Evolutionary conservation across 225 moss, liverwort and hornwort genomes (phyloP), one percentile per base, ranked within the genome.

Genomic region (Sphagnum tenellum): DNA sequence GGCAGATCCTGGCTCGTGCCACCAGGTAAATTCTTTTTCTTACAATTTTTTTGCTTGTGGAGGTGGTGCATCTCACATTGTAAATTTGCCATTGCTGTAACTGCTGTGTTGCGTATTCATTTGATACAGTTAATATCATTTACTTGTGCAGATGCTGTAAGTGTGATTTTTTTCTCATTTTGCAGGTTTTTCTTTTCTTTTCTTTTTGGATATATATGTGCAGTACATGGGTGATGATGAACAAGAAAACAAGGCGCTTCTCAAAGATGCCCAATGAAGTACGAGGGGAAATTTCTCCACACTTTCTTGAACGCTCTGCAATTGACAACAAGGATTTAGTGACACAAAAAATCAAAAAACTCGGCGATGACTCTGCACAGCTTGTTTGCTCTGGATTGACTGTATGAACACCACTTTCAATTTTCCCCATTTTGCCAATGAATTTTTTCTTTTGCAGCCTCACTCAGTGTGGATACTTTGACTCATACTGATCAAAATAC

Each of bases 181-280:
- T 56, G 10, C 13, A 13, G 56, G 7, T 56, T 10, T 3, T 4
- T 55, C 9, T 4, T 11, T 11, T 2, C 6, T 56, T 56, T 56
- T 4, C 10, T 56, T 56, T 56, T 4, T 4, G 4, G 11, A 56
- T 11, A 14, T 7, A 51, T 71, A 54, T 14, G 51, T 71, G 59
- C 76, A 76, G 76, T 56, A 76, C 76, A 55, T 76, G 76, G 76
- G 76, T 76, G 56, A 76, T 76, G 76, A 76, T 76, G 71, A 71
- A 76, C 56, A 71, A 67, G 71, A 56, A 64, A 44, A 76, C 76
- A 1, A 67, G 76, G 59, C 67, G 71, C 55, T 64, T 76, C 50
- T 71, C 76, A 14, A 71, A 71, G 63, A 76, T 76, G 46, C 76
- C 76, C 50, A 71, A 71, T 56, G 71, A 76, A 59, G 76, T 76